A percentile compares a stretch with the other conserved stretches of the same genome.
phyloP scores from a whole-genome alignment of 1,139 yeast genomes.

The Hyphopichia pseudoburtonii region DNA sequence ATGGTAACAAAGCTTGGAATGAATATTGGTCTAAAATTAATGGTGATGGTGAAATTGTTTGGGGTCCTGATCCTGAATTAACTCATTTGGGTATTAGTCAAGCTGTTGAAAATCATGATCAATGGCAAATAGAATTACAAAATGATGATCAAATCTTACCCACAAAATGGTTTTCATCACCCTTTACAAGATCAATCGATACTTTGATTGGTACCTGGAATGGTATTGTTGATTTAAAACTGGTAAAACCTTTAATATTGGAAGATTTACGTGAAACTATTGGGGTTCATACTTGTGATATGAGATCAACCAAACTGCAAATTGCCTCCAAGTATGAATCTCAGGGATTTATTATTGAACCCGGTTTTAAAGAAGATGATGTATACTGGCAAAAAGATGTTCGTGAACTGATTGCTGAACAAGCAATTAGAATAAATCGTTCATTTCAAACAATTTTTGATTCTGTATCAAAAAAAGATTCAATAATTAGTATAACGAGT shows the following conservation, averaged over 20 bases:
- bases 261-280: slow-evolving; percentile 45
- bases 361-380: slow-evolving; percentile 42
- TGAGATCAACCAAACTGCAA: slow-evolving; percentile 32
- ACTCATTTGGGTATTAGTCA: slow-evolving; percentile 41
- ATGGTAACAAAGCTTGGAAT: slow-evolving; percentile 46
- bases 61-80: slow-evolving; percentile 51
- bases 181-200: slow-evolving; percentile 39
- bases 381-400: slow-evolving; percentile 37
- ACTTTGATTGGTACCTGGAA: slow-evolving; percentile 36
- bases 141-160: slow-evolving; percentile 25
- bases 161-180: slow-evolving; percentile 33
- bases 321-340: slow-evolving; percentile 31
- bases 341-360: slow-evolving; percentile 35
- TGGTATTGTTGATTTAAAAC: slow-evolving; percentile 25
- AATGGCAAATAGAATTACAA: slow-evolving; percentile 24
- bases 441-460: slow-evolving; percentile 37
- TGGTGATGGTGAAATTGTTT: slow-evolving; percentile 44
- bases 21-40: slow-evolving; percentile 41
- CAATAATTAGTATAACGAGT: slow-evolving; percentile 31
- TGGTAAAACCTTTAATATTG: slow-evolving; percentile 32
- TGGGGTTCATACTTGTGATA: slow-evolving; percentile 48
- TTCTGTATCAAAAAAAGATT: slow-evolving; percentile 18
- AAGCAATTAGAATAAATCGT: slow-evolving; percentile 36
- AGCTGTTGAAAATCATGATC: slow-evolving; percentile 31
- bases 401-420: slow-evolving; percentile 42